Conservation (phyloP, 2,329 filamentous ascomycete species). For the Gaeumannomyces sp. region DNA sequence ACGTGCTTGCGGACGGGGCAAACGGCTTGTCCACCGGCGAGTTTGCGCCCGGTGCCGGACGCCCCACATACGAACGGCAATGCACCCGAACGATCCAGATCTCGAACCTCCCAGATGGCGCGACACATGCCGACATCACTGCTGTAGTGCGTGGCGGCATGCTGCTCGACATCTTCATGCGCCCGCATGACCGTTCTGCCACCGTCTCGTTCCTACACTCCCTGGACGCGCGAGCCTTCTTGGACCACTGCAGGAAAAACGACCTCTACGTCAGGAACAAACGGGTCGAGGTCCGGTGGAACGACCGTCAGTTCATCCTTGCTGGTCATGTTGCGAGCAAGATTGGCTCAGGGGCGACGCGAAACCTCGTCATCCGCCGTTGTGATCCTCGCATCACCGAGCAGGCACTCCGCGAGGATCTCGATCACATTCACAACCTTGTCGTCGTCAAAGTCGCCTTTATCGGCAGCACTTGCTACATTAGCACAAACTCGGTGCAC, state of each 20-base stretch:
- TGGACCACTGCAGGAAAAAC: slow-evolving; percentile 55
- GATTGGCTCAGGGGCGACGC: slow-evolving; percentile 59
- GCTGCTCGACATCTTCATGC: slow-evolving; percentile 62
- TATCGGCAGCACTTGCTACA: slow-evolving; percentile 51
- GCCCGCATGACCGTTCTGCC: slow-evolving; percentile 50
- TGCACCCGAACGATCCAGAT: slow-evolving; percentile 56
- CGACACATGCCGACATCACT: slow-evolving; percentile 60
- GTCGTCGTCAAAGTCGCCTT: slow-evolving; percentile 62
- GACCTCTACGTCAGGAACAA: slow-evolving; percentile 65
- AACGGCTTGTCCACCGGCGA: slow-evolving; percentile 13
- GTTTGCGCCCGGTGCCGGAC: slow-evolving; percentile 12
- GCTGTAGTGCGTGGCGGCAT: slow-evolving; percentile 62
- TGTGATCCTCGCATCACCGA: slow-evolving; percentile 55
- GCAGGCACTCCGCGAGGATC: slow-evolving; percentile 59
- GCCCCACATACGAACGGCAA: slow-evolving; percentile 28
- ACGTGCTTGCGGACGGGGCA: slow-evolving; percentile 2
- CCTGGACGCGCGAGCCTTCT: slow-evolving; percentile 57
- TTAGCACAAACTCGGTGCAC: slow-evolving; percentile 72
- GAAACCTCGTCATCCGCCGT: slow-evolving; percentile 65
- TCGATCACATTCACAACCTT: slow-evolving; percentile 79
- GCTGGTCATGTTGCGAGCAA: slow-evolving; percentile 57
- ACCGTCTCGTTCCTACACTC: slow-evolving; percentile 65
- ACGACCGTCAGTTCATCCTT: slow-evolving; percentile 62
- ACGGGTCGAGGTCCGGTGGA: slow-evolving; percentile 62
- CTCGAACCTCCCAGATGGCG: slow-evolving; percentile 52